phyloP scores from a whole-genome alignment of 2,329 filamentous ascomycete genomes.

The Epichloe brachyelytri region DNA sequence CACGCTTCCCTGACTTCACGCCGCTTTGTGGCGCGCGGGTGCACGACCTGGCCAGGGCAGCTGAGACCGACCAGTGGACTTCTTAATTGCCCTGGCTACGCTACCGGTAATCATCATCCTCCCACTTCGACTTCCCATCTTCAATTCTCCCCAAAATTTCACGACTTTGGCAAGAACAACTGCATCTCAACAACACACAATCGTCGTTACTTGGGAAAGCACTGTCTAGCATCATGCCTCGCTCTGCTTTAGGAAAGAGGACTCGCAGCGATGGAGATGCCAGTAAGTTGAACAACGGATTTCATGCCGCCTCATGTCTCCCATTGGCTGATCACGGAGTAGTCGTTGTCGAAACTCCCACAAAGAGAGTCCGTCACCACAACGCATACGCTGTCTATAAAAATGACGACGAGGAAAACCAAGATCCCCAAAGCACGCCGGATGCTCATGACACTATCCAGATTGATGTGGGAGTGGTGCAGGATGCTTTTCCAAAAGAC shows the following conservation, averaged over 20 bases:
- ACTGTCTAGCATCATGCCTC: constrained; percentile 14
- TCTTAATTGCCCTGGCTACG: constrained; percentile 8
- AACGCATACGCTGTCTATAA: constrained; percentile 32
- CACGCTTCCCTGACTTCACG: constrained; percentile 8
- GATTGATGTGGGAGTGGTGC: constrained; percentile 30
- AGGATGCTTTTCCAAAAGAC: constrained; percentile 17
- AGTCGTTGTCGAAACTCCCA: constrained; percentile 20
- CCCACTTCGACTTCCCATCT: constrained; percentile 3
- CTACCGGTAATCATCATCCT: neutral
- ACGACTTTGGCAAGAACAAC: constrained; percentile 1
- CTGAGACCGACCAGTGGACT: neutral
- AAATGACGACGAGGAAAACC: constrained; percentile 49
- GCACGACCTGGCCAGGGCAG: constrained; percentile 1
- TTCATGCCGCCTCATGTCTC: neutral
- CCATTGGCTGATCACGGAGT: constrained; percentile 5
- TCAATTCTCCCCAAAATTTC: neutral
- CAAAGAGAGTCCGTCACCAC: constrained; percentile 34
- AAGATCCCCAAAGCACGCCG: constrained; percentile 27
- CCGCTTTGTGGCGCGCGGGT: constrained; percentile 7
- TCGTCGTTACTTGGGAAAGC: constrained; percentile 9
- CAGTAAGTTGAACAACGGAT: constrained; percentile 13
- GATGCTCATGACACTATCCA: constrained; percentile 22
- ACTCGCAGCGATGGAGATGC: constrained; percentile 16
- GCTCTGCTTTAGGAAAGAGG: constrained; percentile 23
- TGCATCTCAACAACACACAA: constrained; percentile 2